phyloP scores from a whole-genome alignment of 2,329 filamentous ascomycete genomes.

The Metarhizium robertsii region DNA sequence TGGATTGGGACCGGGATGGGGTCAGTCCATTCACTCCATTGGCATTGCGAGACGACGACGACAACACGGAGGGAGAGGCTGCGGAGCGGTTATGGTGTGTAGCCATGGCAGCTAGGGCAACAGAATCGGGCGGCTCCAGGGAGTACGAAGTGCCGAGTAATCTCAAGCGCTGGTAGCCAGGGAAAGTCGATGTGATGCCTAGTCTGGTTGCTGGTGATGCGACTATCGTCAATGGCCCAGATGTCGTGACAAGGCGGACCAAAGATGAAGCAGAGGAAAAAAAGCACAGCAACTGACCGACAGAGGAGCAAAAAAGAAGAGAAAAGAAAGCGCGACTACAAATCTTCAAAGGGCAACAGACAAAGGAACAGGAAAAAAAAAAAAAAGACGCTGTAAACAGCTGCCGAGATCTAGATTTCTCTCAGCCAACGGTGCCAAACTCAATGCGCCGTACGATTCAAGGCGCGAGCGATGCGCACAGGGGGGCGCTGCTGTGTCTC shows the following conservation, averaged over 20 bases:
- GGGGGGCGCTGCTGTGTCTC: neutral
- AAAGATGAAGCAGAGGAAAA: too few species aligned
- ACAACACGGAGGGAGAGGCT: neutral
- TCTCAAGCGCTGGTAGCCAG: too few species aligned
- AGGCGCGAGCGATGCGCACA: neutral
- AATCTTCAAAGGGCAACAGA: too few species aligned
- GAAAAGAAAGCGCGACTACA: too few species aligned
- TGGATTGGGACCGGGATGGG: conserved; percentile 1
- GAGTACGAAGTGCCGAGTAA: neutral
- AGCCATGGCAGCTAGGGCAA: neutral
- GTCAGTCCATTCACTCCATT: neutral
- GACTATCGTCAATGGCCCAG: too few species aligned
- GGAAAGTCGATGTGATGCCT: too few species aligned
- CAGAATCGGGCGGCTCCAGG: neutral
- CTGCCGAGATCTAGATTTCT: neutral
- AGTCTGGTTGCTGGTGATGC: too few species aligned
- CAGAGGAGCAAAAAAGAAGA: too few species aligned
- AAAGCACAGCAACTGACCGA: too few species aligned
- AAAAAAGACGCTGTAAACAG: neutral
- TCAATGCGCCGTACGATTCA: conserved; percentile 20
- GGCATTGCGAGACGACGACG: neutral
- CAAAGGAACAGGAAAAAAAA: neutral
- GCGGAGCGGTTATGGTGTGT: neutral
- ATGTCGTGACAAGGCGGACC: too few species aligned
- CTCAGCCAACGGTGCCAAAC: neutral